Conservation (phyloP, 176 grass and related monocot species). For the Carex kokanica region DNA sequence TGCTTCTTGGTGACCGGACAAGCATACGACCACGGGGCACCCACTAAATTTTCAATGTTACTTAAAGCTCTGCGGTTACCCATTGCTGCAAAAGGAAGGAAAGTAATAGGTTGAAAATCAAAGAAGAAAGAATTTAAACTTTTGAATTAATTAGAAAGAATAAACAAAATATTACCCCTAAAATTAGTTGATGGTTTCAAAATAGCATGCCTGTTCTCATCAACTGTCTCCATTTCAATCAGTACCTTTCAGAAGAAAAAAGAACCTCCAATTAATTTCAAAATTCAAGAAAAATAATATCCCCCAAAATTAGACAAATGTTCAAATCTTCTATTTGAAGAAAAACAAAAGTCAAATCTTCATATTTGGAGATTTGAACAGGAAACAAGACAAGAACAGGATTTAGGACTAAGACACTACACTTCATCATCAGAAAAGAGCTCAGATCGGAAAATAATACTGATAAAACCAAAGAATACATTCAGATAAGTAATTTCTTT, state of each 20-base stretch:
- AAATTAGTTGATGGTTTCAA: slow-evolving; percentile 17
- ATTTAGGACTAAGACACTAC: not conserved
- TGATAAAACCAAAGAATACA: not conserved
- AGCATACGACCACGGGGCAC: slow-evolving; percentile 27
- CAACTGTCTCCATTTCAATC: slow-evolving; percentile 45
- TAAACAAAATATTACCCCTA: slow-evolving; percentile 6
- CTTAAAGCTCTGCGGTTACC: slow-evolving; percentile 53
- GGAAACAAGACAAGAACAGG: not conserved
- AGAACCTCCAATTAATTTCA: slow-evolving; percentile 2
- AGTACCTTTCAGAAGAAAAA: slow-evolving; percentile 24
- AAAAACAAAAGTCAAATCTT: too few species aligned
- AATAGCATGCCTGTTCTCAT: slow-evolving; percentile 43
- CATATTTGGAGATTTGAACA: not conserved
- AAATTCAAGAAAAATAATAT: not conserved
- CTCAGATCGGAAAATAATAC: slow-evolving; percentile 7
- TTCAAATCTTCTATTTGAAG: too few species aligned
- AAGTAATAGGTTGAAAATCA: slow-evolving; percentile 12
- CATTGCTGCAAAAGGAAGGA: slow-evolving; percentile 39
- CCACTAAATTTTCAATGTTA: slow-evolving; percentile 64
- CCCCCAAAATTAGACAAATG: slow-evolving; percentile 3
- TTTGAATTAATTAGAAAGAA: slow-evolving; percentile 1
- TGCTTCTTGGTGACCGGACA: slow-evolving; percentile 47
- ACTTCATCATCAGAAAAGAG: not conserved
- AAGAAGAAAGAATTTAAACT: not conserved
- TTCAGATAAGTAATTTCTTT: not conserved